phyloP scores from a whole-genome alignment of 2,329 filamentous ascomycete species.

The Pseudogymnoascus sp. region DNA sequence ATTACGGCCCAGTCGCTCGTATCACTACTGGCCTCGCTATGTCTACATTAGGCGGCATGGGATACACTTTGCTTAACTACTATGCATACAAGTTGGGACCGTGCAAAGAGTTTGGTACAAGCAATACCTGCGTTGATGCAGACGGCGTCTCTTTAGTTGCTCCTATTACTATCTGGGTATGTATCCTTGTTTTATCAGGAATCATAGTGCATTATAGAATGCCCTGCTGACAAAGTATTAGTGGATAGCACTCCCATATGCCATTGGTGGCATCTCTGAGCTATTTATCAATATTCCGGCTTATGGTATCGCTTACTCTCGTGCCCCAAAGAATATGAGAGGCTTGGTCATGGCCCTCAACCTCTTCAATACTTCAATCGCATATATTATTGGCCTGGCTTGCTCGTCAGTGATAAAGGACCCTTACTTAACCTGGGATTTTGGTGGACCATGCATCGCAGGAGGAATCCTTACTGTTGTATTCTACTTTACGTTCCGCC shows the following conservation, averaged over 20 bases:
- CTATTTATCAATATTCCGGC: conserved; percentile 52
- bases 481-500: conserved; percentile 61
- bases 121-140: conserved; percentile 34
- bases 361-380: conserved; percentile 62
- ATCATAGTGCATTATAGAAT: neutral
- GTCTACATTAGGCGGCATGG: conserved; percentile 53
- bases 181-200: conserved; percentile 19
- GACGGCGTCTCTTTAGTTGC: conserved; percentile 34
- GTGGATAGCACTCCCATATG: conserved; percentile 31
- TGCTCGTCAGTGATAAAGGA: conserved; percentile 53
- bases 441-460: conserved; percentile 53
- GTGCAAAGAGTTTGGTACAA: conserved; percentile 41
- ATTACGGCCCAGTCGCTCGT: conserved; percentile 65
- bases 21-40: conserved; percentile 63
- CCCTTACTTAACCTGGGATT: conserved; percentile 64
- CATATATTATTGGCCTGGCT: conserved; percentile 59
- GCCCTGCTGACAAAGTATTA: neutral
- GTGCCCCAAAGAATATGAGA: conserved; percentile 72
- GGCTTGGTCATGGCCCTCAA: conserved; percentile 62
- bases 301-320: conserved; percentile 69
- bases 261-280: conserved; percentile 48
- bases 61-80: conserved; percentile 47
- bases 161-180: conserved; percentile 54
- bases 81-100: conserved; percentile 54
- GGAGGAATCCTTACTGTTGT: conserved; percentile 50